Percentiles rank a stretch among this genome's conserved stretches.
These are phyloP conservation scores for Arthrobotrys musiformis DNA, from an alignment of 2,329 filamentous ascomycete genomes.

Conservation along the genomic window DNA sequence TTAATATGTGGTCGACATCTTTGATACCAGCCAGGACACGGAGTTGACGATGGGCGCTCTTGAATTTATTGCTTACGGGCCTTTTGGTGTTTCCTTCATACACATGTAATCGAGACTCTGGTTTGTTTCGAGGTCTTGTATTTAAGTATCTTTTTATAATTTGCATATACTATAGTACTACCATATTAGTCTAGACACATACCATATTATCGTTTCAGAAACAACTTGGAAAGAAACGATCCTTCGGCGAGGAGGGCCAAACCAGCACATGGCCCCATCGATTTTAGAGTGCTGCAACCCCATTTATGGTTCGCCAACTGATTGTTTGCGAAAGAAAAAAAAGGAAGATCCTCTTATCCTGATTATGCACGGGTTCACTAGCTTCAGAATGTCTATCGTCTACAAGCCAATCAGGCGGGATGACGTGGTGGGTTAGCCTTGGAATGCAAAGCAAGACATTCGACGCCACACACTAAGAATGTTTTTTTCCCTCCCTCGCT, in stretches of 20 bases:
- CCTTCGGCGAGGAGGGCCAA: background rate
- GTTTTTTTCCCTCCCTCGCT: no score
- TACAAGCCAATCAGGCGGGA: constrained; percentile 30
- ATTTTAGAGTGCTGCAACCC: background rate
- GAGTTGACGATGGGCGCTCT: background rate
- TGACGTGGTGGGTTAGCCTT: constrained; percentile 38
- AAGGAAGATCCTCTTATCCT: background rate
- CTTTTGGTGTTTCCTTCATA: background rate
- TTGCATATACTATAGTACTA: no score
- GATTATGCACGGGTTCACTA: constrained; percentile 3
- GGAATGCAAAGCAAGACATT: constrained; percentile 31
- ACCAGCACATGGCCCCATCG: background rate
- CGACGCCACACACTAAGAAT: constrained; percentile 15
- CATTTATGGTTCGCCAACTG: background rate
- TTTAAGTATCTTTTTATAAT: no score
- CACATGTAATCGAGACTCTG: background rate
- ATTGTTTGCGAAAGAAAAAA: background rate
- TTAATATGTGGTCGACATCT: background rate
- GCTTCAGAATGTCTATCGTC: constrained; percentile 21
- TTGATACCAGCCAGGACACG: background rate
- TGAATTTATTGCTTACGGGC: background rate
- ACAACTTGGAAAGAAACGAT: no score
- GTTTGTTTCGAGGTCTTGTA: no score
- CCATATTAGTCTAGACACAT: no score
- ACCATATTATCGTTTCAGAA: no score